These are phyloP conservation scores for Rhododendron henanense DNA, from an alignment of 148 eudicot species.

Conservation along the genomic window DNA sequence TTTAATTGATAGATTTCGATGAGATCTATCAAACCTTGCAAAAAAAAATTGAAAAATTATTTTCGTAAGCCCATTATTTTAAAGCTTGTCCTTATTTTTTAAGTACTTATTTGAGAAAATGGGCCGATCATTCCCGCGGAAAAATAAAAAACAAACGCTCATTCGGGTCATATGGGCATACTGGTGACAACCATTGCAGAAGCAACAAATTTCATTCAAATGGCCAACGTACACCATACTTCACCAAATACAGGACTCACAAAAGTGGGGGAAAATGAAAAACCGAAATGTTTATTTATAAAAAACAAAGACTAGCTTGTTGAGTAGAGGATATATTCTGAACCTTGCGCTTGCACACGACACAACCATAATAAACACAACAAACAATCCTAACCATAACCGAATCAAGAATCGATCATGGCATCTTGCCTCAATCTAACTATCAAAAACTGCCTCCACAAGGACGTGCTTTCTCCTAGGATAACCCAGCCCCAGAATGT, in stretches of 20 bases:
- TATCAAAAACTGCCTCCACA: slow-evolving; percentile 64
- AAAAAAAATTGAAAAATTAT: too few relatives aligned
- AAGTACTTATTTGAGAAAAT: too few relatives aligned
- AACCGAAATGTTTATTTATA: not conserved
- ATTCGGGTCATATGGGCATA: too few relatives aligned
- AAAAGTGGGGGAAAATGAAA: not conserved
- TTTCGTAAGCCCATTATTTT: too few relatives aligned
- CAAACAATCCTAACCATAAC: not conserved
- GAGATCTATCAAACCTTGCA: too few relatives aligned
- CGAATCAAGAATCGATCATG: not conserved
- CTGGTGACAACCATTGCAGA: not conserved
- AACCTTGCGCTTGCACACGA: not conserved
- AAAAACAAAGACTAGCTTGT: not conserved
- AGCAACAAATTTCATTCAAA: slow-evolving; percentile 4
- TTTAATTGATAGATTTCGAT: too few relatives aligned
- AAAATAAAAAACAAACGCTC: too few relatives aligned
- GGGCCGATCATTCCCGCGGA: too few relatives aligned
- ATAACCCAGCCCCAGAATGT: slow-evolving; percentile 70
- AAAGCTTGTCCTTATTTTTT: too few relatives aligned
- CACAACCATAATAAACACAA: not conserved
- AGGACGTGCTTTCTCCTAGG: slow-evolving; percentile 79
- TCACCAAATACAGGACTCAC: not conserved
- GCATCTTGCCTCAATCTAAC: slow-evolving; percentile 7
- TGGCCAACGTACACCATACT: not conserved
- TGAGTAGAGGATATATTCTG: not conserved